A percentile compares a stretch with the other conserved stretches of the same genome.
phyloP scores from a whole-genome alignment of 1,139 yeast species.

The Candida sp. region DNA sequence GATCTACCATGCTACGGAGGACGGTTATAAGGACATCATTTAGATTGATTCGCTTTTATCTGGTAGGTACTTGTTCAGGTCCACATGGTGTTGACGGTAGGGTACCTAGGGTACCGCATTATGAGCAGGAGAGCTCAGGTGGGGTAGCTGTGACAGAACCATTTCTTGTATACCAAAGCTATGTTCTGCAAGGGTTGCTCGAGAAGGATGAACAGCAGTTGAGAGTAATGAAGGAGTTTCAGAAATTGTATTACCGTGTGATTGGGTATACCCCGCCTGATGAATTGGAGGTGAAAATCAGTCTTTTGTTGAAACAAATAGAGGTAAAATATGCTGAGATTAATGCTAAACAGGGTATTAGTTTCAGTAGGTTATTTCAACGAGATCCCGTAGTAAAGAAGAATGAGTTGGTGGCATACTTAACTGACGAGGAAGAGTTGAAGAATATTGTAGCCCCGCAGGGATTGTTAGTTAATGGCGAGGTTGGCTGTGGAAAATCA shows the following conservation, averaged over 20 bases:
- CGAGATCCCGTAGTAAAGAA: slow-evolving; percentile 26
- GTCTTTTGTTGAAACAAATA: slow-evolving; percentile 44
- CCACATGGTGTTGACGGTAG: slow-evolving; percentile 42
- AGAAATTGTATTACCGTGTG: slow-evolving; percentile 56
- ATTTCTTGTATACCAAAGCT: slow-evolving; percentile 50
- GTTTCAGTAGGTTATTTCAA: slow-evolving; percentile 18
- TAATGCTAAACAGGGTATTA: slow-evolving; percentile 11
- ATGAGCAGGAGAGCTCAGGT: slow-evolving; percentile 4
- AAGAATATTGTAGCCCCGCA: slow-evolving; percentile 56
- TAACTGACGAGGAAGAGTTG: slow-evolving; percentile 65
- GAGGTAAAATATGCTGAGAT: slow-evolving; percentile 34
- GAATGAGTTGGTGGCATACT: slow-evolving; percentile 39
- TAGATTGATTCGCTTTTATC: not conserved
- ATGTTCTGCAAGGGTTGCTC: slow-evolving; percentile 48
- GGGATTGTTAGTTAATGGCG: slow-evolving; percentile 67
- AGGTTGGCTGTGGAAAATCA: slow-evolving; percentile 75
- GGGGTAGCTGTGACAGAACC: slow-evolving; percentile 62
- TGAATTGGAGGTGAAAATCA: slow-evolving; percentile 45
- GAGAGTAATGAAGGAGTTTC: slow-evolving; percentile 63
- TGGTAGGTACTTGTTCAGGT: slow-evolving; percentile 16
- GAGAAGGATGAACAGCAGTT: slow-evolving; percentile 57
- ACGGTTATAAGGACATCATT: not conserved
- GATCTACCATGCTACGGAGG: not conserved
- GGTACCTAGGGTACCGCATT: slow-evolving; percentile 14
- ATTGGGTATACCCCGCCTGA: slow-evolving; percentile 59